A percentile compares a stretch with the other conserved stretches of the same genome.
These are phyloP conservation scores for Diplodia intermedia DNA, from an alignment of 2,329 filamentous ascomycete genomes.

Conservation along the genomic window DNA sequence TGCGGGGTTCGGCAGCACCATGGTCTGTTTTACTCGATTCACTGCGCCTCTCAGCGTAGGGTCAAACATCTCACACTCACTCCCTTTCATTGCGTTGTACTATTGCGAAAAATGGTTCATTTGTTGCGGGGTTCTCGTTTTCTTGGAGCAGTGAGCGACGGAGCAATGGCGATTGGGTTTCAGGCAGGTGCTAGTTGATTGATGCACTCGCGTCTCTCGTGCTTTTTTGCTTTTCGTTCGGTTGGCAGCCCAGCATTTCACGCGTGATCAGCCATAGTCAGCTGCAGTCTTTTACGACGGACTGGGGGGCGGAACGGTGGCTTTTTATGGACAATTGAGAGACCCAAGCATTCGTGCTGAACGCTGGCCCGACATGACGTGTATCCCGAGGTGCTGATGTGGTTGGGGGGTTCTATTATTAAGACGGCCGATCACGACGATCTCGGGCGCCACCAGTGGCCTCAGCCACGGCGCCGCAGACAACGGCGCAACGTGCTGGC, in stretches of 20 bases:
- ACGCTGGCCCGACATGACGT: neutral
- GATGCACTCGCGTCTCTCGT: slow-evolving; percentile 13
- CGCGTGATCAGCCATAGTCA: slow-evolving; percentile 27
- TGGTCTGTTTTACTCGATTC: slow-evolving; percentile 8
- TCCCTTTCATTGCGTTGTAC: slow-evolving; percentile 31
- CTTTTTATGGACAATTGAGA: slow-evolving; percentile 24
- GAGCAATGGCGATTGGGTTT: slow-evolving; percentile 32
- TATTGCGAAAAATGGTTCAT: slow-evolving; percentile 27
- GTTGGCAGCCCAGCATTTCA: slow-evolving; percentile 28
- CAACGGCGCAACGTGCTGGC: slow-evolving; percentile 17
- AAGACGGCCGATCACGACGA: slow-evolving; percentile 14
- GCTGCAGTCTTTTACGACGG: slow-evolving; percentile 20
- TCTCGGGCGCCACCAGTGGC: slow-evolving; percentile 28
- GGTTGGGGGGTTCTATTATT: slow-evolving; percentile 11
- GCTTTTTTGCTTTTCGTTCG: slow-evolving; percentile 28
- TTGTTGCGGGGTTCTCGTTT: slow-evolving; percentile 30
- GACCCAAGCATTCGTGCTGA: slow-evolving; percentile 29
- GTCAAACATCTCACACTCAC: slow-evolving; percentile 26
- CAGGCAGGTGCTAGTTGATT: slow-evolving; percentile 28
- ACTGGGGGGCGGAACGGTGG: slow-evolving; percentile 20
- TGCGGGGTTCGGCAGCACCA: slow-evolving; percentile 28
- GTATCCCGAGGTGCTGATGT: neutral
- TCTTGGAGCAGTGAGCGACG: slow-evolving; percentile 31
- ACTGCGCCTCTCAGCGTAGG: slow-evolving; percentile 12
- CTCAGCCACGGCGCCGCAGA: slow-evolving; percentile 19